phyloP scores from a whole-genome alignment of 148 eudicot species.

The Rheum nobile region DNA sequence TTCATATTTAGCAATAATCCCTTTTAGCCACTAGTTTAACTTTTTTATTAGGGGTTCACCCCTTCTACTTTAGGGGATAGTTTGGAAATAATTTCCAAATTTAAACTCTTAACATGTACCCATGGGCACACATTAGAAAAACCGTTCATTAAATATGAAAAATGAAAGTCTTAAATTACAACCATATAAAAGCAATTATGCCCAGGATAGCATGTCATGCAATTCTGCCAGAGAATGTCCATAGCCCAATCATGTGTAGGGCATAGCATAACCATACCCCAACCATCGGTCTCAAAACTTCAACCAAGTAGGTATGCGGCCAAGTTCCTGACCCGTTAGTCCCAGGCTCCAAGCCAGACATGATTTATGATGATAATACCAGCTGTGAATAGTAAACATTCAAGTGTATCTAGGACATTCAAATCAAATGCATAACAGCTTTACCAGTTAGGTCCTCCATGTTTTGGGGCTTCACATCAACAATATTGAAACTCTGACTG shows the following conservation, averaged over 20 bases:
- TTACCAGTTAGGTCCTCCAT: slow-evolving; percentile 87
- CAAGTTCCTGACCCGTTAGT: background rate
- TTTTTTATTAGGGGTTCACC: too few relatives aligned
- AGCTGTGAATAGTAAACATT: background rate
- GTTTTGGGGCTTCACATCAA: slow-evolving; percentile 73
- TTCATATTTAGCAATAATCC: too few relatives aligned
- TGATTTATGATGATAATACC: background rate
- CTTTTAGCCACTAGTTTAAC: too few relatives aligned
- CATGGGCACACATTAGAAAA: too few relatives aligned
- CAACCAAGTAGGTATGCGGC: background rate
- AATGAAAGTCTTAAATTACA: background rate
- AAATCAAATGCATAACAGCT: background rate
- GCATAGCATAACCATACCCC: background rate
- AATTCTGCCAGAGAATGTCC: background rate
- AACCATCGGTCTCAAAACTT: background rate
- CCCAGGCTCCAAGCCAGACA: background rate
- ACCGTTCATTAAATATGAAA: background rate
- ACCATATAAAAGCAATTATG: background rate
- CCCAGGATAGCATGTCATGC: background rate
- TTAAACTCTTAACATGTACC: too few relatives aligned
- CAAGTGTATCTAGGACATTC: background rate
- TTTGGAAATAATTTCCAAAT: too few relatives aligned
- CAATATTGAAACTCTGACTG: slow-evolving; percentile 78
- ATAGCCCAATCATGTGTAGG: background rate
- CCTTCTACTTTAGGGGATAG: too few relatives aligned